Evolutionary conservation across 1,284 basidiomycete species (phyloP), one percentile per base, ranked within the genome.

Genomic region (Ganoderma meredithae): DNA sequence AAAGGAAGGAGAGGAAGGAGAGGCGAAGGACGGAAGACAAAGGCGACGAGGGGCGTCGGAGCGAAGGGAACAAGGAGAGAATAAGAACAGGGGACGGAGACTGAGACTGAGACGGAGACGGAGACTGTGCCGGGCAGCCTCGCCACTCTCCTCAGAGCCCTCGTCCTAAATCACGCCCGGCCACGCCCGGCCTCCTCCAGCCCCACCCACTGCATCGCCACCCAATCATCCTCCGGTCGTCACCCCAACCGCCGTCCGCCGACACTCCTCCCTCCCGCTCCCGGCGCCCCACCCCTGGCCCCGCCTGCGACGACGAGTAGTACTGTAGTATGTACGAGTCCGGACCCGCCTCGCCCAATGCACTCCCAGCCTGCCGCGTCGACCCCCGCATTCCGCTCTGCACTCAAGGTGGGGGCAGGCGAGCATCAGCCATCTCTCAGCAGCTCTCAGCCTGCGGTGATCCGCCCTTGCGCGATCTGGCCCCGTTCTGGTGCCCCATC

Each of bases 11-110:
- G 9, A n/a, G 13, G 41, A 47, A 47, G 62, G 52, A 25, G 62
- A 44, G 47, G 36, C 40, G 61, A 61, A 62, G 33, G 63, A 47
- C 39, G 55, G 44, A 47, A 27, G 44, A 27, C 60, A 53, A 67
- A 33, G 64, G 40, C 53, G 44, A 66, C 59, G 62, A 62, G 63
- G 65, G 66, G 62, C 43, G 69, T 64, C 55, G 67, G 60, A 67
- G 63, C 13, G 27, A 55, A 39, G 31, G 52, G 47, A 61, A 39
- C 19, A 55, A 47, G 31, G 47, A 52, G 47, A 52, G 47, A 52
- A 52, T 52, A 52, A 52, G 47, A 25, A 5, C 9, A 39, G 60
- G 31, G 36, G 39, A 36, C 19, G 36, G 36, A 39, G 19, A 39
- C 17, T 17, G 25, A 39, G 19, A 39, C 17, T 17, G 25, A 39